Conservation (phyloP, 352 stramenopile species). For the Phytopythium ostracodes region DNA sequence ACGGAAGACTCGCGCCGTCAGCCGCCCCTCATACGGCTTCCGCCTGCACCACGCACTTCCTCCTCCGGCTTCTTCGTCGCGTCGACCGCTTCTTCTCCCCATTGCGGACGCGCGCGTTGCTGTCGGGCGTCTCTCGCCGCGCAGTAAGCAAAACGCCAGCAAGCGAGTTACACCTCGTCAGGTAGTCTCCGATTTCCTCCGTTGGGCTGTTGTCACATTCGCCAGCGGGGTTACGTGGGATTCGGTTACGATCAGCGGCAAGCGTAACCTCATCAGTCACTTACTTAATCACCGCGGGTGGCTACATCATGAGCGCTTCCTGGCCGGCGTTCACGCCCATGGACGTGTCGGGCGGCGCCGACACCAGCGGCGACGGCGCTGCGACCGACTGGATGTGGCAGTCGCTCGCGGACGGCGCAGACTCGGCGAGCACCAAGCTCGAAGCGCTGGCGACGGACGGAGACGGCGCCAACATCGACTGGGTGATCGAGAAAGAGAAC, state of each 20-base stretch:
- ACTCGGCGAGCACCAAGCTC: not conserved
- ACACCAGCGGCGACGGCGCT: not conserved
- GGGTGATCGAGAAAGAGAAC: not conserved
- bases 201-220: not conserved
- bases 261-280: not conserved
- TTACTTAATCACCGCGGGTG: not conserved
- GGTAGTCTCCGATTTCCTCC: no score
- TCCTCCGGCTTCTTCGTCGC: not conserved
- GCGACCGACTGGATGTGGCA: not conserved
- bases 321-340: not conserved
- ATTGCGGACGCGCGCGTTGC: not conserved
- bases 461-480: not conserved
- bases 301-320: constrained; percentile 1
- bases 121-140: not conserved
- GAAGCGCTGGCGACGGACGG: not conserved
- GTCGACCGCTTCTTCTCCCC: not conserved
- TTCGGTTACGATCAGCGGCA: not conserved
- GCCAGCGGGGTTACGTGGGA: no score
- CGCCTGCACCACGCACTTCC: not conserved
- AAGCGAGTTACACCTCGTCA: no score
- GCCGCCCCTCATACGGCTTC: not conserved
- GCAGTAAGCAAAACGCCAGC: not conserved
- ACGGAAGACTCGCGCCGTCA: not conserved
- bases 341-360: not conserved
- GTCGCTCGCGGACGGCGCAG: not conserved